These are phyloP conservation scores for Xylaria sp. DNA, from an alignment of 2,329 filamentous ascomycete genomes.

Conservation along the genomic window DNA sequence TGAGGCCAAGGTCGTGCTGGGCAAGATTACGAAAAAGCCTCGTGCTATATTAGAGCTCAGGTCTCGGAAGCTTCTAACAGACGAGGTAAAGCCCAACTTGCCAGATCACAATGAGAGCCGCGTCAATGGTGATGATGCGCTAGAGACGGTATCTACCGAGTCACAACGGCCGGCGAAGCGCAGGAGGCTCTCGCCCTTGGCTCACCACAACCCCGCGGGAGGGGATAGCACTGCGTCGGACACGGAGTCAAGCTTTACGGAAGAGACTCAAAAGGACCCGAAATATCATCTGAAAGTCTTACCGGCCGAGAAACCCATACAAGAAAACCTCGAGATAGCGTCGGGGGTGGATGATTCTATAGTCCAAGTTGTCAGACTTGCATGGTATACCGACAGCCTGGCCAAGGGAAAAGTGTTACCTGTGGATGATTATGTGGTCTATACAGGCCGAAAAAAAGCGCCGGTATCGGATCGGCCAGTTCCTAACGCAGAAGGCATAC, in stretches of 20 bases:
- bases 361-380: slow-evolving; percentile 62
- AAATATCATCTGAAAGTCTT: neutral
- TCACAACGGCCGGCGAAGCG: slow-evolving; percentile 39
- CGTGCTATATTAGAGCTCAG: slow-evolving; percentile 81
- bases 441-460: slow-evolving; percentile 51
- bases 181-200: slow-evolving; percentile 47
- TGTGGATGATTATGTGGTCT: slow-evolving; percentile 58
- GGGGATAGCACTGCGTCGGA: slow-evolving; percentile 41
- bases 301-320: neutral
- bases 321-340: neutral
- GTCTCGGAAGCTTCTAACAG: slow-evolving; percentile 64
- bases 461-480: slow-evolving; percentile 21
- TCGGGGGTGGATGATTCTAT: slow-evolving; percentile 29
- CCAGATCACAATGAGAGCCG: neutral
- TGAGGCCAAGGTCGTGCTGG: slow-evolving; percentile 77
- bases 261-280: neutral
- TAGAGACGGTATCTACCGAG: neutral
- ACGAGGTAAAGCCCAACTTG: slow-evolving; percentile 47
- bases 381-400: slow-evolving; percentile 64
- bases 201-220: slow-evolving; percentile 24
- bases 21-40: slow-evolving; percentile 70
- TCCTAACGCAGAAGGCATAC: slow-evolving; percentile 36
- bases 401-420: slow-evolving; percentile 52
- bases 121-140: neutral
- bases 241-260: slow-evolving; percentile 18